Evolutionary conservation across 2,329 filamentous ascomycete species (phyloP), one percentile per base, ranked within the genome.

Genomic region (Arachnomyces sp.): DNA sequence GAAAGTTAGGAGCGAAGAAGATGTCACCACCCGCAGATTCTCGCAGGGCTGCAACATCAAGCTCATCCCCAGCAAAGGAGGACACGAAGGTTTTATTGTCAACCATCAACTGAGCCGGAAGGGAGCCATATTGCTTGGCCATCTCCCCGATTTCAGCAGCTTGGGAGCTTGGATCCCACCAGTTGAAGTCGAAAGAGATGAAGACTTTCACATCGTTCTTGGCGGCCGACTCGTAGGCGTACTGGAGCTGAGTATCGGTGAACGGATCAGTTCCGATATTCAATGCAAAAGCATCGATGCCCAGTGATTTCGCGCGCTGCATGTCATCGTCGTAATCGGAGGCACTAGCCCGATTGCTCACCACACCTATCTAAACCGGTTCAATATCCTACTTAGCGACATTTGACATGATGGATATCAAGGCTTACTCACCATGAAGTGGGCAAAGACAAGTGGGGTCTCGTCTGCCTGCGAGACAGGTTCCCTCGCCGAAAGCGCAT

Each of bases 141-240:
- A 68, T 70, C 33, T 57, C 50, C 1, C 69, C 71, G 13, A 71
- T 64, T 9, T 55, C 58, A 6, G 53, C 55, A 1, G 63, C 62
- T 31, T 70, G 54, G 8, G 50, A 43, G 5, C 51, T 49, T 9
- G 20, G 31, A 20, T 51, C 43, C 56, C 63, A 71, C 65, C 67
- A 68, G 57, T 73, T 72, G 52, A 73, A 75, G 57, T 76, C 73
- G 45, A 76, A 77, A 1, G 72, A 76, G 45, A 77, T 66, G 40
- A 76, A 74, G 11, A 74, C 69, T 40, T 73, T 72, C 63, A 76
- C 72, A 34, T 58, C 56, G 42, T 60, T 57, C 6, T 58, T 58
- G 7, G 64, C 61, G 2, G 72, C 70, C 0, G 70, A 71, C n/a
- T 67, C 55, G 43, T 73, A 75, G 1, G 72, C 72, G 25, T 46